Conservation (phyloP, 805 yeast species). For the Wickerhamomyces pijperi region DNA sequence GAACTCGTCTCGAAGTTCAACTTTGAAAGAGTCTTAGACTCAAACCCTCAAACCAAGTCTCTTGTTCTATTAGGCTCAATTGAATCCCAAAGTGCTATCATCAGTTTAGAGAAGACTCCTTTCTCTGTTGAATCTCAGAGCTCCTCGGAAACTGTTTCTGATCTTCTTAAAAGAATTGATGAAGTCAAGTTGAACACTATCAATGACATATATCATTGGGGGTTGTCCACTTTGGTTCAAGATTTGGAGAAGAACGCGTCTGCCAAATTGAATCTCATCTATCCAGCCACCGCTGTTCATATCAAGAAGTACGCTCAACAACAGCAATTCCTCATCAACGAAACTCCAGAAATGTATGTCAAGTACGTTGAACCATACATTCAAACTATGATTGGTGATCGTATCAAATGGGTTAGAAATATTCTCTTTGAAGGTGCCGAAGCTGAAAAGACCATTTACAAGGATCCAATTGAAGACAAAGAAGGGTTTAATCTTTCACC, state of each 20-base stretch:
- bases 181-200: constrained; percentile 31
- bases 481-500: constrained; percentile 71
- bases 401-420: constrained; percentile 84
- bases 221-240: constrained; percentile 39
- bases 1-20: constrained; percentile 24
- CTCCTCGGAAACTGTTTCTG: background rate
- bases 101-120: constrained; percentile 64
- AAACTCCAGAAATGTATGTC: constrained; percentile 70
- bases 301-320: constrained; percentile 64
- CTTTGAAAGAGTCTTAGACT: constrained; percentile 33
- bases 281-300: constrained; percentile 85
- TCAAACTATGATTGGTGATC: constrained; percentile 59
- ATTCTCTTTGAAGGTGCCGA: constrained; percentile 77
- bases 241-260: constrained; percentile 38
- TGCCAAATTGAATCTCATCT: constrained; percentile 66
- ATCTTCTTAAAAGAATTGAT: constrained; percentile 12
- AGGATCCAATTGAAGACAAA: constrained; percentile 29
- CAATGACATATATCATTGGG: constrained; percentile 87
- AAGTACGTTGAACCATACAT: constrained; percentile 64
- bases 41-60: constrained; percentile 58
- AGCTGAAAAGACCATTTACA: constrained; percentile 64
- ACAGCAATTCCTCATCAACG: constrained; percentile 47
- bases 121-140: constrained; percentile 28
- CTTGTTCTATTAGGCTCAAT: constrained; percentile 63
- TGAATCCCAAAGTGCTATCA: constrained; percentile 47